Evolutionary conservation across 2,329 filamentous ascomycete genomes (phyloP), one percentile per base, ranked within the genome.

Genomic region (Lachnellula hyalina): DNA sequence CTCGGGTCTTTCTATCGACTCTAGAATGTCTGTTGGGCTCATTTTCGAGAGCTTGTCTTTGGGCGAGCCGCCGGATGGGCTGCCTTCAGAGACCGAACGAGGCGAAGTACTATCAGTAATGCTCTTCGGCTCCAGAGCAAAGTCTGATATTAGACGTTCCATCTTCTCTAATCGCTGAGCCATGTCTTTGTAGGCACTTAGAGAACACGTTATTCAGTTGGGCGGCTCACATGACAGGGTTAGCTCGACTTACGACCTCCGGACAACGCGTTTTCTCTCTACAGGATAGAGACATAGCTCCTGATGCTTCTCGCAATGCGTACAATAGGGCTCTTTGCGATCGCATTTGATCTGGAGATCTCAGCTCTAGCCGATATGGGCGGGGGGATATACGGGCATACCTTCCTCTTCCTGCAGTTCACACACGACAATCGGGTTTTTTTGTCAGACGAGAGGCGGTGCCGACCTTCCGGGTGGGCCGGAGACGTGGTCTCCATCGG

Each of bases 121-220:
- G 11, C 45, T 35, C 47, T 45, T 51, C 6, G 47, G 51, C 11
- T 46, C 38, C 3, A 51, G 4, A 36, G 47, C 54, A 48, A 56
- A 53, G 42, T 56, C 54, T 42, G 54, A 56, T 28, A 56, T 56
- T 14, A 59, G 41, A 40, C 57, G 46, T 40, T 59, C 57, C 57
- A 59, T 59, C 47, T 57, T 59, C 19, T 52, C 55, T 28, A 59
- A 32, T 19, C 57, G 52, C 41, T 57, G 46, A 15, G 55, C 57
- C 54, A 59, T 59, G 32, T 59, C 57, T 51, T 59, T 59, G 47
- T 59, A 59, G 6, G 54, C 54, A 5, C 54, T 56, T 4, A 7
- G 17, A 6, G 8, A n/a, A 36, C 41, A 42, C 5, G 25, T 51
- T 21, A 7, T 51, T 47, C 28, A 47, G 44, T 47, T 23, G n/a